Conservation (phyloP, 805 yeast genomes). For the Kodamaea restingae region DNA sequence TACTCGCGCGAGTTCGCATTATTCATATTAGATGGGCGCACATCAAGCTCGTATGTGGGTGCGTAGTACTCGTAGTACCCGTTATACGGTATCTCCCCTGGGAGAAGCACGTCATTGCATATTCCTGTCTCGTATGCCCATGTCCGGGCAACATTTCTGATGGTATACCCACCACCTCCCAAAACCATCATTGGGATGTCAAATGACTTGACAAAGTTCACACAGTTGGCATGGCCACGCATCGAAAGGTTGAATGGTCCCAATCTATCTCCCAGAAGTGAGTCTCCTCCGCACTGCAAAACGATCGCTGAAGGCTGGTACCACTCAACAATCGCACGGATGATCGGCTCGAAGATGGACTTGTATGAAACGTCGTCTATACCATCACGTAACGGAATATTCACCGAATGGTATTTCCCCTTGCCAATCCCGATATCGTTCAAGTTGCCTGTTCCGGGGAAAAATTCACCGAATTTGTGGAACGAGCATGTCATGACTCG, state of each 20-base stretch:
- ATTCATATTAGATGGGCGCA: conserved; percentile 25
- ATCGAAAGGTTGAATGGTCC: conserved; percentile 27
- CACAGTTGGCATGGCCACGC: conserved; percentile 28
- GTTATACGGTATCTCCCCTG: conserved; percentile 24
- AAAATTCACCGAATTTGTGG: conserved; percentile 27
- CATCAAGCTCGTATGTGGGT: conserved; percentile 26
- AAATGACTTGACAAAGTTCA: conserved; percentile 22
- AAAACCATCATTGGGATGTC: conserved; percentile 26
- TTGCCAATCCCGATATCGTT: conserved; percentile 26
- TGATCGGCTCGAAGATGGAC: conserved; percentile 26
- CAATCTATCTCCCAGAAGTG: conserved; percentile 25
- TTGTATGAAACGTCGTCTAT: conserved; percentile 27
- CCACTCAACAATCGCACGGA: conserved; percentile 25
- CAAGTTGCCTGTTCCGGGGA: conserved; percentile 29
- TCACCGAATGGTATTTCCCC: conserved; percentile 26
- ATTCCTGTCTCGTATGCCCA: conserved; percentile 27
- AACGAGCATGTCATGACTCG: conserved; percentile 27
- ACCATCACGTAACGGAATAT: conserved; percentile 26
- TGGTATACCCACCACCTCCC: conserved; percentile 29
- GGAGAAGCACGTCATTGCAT: conserved; percentile 21
- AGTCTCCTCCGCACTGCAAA: conserved; percentile 27
- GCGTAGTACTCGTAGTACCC: conserved; percentile 30
- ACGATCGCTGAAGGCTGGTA: conserved; percentile 27
- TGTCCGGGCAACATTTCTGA: conserved; percentile 26
- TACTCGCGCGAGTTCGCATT: conserved; percentile 26